Conservation (phyloP, 192 early-diverging fungal genomes). For the Entomortierella lignicola region DNA sequence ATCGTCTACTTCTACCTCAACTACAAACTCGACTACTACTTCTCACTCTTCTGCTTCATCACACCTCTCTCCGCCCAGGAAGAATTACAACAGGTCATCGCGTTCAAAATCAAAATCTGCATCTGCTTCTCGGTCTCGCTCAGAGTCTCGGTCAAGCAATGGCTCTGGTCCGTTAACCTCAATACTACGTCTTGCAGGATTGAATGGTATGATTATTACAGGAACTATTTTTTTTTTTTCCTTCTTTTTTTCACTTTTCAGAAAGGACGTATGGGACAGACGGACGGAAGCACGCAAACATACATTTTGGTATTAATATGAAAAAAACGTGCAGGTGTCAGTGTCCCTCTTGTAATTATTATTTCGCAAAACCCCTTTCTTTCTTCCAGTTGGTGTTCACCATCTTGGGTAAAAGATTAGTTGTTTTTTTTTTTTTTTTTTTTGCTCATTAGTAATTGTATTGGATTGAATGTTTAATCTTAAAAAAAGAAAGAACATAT, state of each 20-base stretch:
- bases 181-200: conserved; percentile 39
- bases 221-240: not conserved
- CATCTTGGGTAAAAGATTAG: not conserved
- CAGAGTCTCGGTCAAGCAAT: conserved; percentile 47
- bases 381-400: not conserved
- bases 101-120: conserved; percentile 43
- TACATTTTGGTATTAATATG: conserved; percentile 8
- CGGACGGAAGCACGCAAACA: not conserved
- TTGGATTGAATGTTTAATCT: not conserved
- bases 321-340: conserved; percentile 37
- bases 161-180: conserved; percentile 17
- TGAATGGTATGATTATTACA: conserved; percentile 22
- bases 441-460: not conserved
- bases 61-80: conserved; percentile 16
- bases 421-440: conserved; percentile 7
- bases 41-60: conserved; percentile 16
- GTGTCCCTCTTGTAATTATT: not conserved
- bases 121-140: conserved; percentile 30
- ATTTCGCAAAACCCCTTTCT: not conserved
- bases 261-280: not conserved
- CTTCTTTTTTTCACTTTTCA: too few relatives aligned
- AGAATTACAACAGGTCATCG: conserved; percentile 16
- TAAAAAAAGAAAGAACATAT: not conserved
- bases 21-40: too few relatives aligned
- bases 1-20: conserved; percentile 35